These are phyloP conservation scores for Penicillium sp. DNA, from an alignment of 2,329 filamentous ascomycete species.

Conservation along the genomic window DNA sequence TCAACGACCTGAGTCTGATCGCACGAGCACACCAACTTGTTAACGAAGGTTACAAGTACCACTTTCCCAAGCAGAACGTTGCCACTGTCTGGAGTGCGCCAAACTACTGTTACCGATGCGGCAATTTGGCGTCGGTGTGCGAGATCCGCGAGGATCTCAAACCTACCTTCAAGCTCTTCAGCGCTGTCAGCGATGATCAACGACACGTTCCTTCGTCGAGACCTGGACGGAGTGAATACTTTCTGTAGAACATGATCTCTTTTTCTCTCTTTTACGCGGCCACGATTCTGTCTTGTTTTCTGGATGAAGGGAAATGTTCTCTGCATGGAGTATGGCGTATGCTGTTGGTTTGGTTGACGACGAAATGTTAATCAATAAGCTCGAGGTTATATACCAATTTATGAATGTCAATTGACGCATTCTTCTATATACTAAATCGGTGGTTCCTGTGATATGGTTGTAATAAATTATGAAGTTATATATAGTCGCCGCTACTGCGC, in stretches of 20 bases:
- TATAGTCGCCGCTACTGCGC: no score
- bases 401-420: not conserved
- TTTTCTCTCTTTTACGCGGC: constrained; percentile 3
- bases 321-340: constrained; percentile 15
- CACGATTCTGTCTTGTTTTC: constrained; percentile 10
- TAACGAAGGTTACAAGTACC: constrained; percentile 82
- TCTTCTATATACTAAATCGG: not conserved
- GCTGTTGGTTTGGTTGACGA: constrained; percentile 10
- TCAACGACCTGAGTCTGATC: constrained; percentile 68
- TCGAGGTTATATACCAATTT: constrained; percentile 15
- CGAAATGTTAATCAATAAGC: constrained; percentile 4
- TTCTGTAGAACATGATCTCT: constrained; percentile 30
- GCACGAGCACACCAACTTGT: constrained; percentile 71
- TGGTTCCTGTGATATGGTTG: no score
- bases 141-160: constrained; percentile 79
- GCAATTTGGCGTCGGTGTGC: constrained; percentile 87
- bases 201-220: constrained; percentile 42
- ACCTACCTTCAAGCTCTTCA: constrained; percentile 70
- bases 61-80: constrained; percentile 91
- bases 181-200: constrained; percentile 45
- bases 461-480: not conserved
- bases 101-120: constrained; percentile 97
- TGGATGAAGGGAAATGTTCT: constrained; percentile 5
- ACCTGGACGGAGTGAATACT: constrained; percentile 47
- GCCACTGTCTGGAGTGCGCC: constrained; percentile 76